Evolutionary conservation across 2,329 filamentous ascomycete genomes (phyloP).

Genomic region (Talaromyces verruculosus): DNA sequence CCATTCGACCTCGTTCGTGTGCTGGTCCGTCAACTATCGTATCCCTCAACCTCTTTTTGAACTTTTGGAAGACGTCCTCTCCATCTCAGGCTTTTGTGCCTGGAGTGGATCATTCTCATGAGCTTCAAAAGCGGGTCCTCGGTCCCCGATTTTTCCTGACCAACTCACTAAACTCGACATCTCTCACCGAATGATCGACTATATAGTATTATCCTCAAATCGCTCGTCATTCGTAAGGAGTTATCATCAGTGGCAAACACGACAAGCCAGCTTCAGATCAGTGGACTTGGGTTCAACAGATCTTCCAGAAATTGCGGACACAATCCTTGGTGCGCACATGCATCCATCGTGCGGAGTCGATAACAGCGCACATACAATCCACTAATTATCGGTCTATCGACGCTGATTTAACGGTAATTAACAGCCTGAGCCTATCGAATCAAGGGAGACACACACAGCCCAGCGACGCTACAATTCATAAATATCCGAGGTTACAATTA

Average conservation of each 20-base stretch:
- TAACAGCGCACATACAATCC: constrained; percentile 11
- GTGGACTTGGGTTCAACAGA: not conserved
- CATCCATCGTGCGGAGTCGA: constrained; percentile 6
- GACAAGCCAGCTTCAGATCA: not conserved
- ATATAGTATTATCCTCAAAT: not conserved
- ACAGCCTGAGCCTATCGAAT: constrained; percentile 1
- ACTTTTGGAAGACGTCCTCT: not conserved
- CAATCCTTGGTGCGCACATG: not conserved
- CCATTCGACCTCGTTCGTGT: not conserved
- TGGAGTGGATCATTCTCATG: constrained; percentile 3
- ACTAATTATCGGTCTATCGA: not conserved
- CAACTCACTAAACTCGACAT: not conserved
- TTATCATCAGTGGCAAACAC: not conserved
- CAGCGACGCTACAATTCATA: not conserved
- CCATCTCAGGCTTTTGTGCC: not conserved
- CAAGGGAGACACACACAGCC: not conserved
- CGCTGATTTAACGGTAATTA: not conserved
- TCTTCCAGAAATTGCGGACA: not conserved
- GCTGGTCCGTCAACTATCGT: not conserved
- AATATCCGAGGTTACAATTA: not conserved
- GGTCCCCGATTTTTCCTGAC: constrained; percentile 7
- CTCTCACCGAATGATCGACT: not conserved
- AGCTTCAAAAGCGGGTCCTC: constrained; percentile 10
- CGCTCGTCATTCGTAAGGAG: not conserved
- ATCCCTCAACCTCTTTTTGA: not conserved